phyloP scores from a whole-genome alignment of 2,329 filamentous ascomycete species.

The Ophiostoma piceae region DNA sequence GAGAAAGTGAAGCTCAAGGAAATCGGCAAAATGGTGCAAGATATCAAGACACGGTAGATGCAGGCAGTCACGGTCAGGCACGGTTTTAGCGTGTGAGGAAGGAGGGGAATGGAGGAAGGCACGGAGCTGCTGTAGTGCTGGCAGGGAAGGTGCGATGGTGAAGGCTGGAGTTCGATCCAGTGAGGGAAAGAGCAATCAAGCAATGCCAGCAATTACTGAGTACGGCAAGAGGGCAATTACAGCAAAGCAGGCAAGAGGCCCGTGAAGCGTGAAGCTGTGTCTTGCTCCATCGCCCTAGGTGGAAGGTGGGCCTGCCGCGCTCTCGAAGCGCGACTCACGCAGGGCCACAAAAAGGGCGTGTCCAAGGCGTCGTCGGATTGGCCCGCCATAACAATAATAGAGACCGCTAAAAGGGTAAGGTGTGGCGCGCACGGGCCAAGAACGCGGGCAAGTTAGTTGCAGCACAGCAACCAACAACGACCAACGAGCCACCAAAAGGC shows the following conservation, averaged over 20 bases:
- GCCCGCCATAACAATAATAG: constrained; percentile 27
- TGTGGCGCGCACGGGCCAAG: constrained; percentile 27
- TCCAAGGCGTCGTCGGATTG: constrained; percentile 27
- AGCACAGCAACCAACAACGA: constrained; percentile 26
- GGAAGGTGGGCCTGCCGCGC: constrained; percentile 13
- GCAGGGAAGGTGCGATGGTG: constrained; percentile 4
- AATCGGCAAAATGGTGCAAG: background rate
- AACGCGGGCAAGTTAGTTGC: constrained; percentile 27
- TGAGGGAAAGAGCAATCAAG: constrained; percentile 6
- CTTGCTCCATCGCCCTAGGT: background rate
- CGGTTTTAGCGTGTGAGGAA: background rate
- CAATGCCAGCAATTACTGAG: no score
- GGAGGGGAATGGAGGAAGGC: constrained; percentile 1
- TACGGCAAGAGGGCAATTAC: no score
- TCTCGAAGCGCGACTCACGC: constrained; percentile 1
- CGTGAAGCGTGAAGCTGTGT: background rate
- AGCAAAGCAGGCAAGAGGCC: no score
- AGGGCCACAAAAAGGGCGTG: constrained; percentile 24
- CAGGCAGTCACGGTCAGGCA: constrained; percentile 9
- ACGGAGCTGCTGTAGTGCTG: background rate
- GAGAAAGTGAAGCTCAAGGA: background rate
- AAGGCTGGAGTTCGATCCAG: background rate
- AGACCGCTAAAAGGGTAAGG: constrained; percentile 27
- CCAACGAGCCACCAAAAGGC: background rate
- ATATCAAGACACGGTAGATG: background rate